These are phyloP conservation scores for Aureobasidium sp. DNA, from an alignment of 2,329 filamentous ascomycete species.

Conservation along the genomic window DNA sequence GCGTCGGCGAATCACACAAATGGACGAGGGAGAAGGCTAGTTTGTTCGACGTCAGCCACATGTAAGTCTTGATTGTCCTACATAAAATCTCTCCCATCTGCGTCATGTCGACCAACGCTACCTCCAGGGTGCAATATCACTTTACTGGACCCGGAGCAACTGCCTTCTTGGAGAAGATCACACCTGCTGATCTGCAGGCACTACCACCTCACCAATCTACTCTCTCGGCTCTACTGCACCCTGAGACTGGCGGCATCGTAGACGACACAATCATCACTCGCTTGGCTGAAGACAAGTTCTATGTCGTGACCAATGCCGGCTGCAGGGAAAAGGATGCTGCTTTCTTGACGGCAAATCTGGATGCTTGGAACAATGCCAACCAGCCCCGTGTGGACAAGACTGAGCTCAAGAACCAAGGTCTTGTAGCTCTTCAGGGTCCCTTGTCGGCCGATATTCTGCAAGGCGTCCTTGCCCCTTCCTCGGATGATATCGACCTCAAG, in stretches of 20 bases:
- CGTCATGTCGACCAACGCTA: slow-evolving; percentile 3
- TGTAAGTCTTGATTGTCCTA: slow-evolving; percentile 39
- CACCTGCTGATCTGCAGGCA: slow-evolving; percentile 63
- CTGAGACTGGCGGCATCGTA: slow-evolving; percentile 78
- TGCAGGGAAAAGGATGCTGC: slow-evolving; percentile 81
- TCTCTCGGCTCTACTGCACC: slow-evolving; percentile 76
- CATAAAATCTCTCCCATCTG: background rate
- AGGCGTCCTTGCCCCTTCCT: slow-evolving; percentile 50
- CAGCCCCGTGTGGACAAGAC: slow-evolving; percentile 30
- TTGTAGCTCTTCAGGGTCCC: slow-evolving; percentile 87
- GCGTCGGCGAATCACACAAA: slow-evolving; percentile 76
- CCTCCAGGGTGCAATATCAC: slow-evolving; percentile 65
- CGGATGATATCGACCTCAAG: slow-evolving; percentile 45
- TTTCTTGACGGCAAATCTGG: slow-evolving; percentile 67
- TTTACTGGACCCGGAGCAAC: slow-evolving; percentile 74
- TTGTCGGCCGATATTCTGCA: slow-evolving; percentile 63
- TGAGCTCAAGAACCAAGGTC: slow-evolving; percentile 56
- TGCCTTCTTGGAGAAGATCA: slow-evolving; percentile 75
- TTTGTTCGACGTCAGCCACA: slow-evolving; percentile 93
- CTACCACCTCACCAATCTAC: slow-evolving; percentile 65
- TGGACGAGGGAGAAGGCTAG: slow-evolving; percentile 86
- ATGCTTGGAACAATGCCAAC: slow-evolving; percentile 48
- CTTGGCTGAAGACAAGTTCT: slow-evolving; percentile 65
- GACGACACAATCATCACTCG: slow-evolving; percentile 90
- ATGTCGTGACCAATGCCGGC: slow-evolving; percentile 91